Conservation (phyloP, 139 green algal genomes). For the Chlamydomonas schloesseri region DNA sequence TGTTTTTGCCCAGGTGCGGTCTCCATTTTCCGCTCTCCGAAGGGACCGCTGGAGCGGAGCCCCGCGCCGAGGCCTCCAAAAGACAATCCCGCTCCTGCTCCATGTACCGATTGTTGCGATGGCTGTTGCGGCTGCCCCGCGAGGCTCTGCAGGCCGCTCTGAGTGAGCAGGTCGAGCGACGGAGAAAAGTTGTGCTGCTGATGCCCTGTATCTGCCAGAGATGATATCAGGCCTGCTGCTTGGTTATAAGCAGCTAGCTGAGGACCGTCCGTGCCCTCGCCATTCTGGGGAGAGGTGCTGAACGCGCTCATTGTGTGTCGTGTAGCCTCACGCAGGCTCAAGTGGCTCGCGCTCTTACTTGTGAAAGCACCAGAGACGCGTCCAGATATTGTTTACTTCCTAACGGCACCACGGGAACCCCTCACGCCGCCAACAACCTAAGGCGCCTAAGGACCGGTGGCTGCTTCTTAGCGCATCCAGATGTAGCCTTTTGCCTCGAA, state of each 20-base stretch:
- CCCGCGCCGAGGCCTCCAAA: background rate
- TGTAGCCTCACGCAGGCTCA: no score
- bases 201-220: background rate
- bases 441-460: no score
- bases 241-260: slow-evolving; percentile 27
- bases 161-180: slow-evolving; percentile 15
- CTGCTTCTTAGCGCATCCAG: no score
- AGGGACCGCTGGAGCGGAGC: background rate
- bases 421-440: no score
- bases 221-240: slow-evolving; percentile 12
- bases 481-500: no score
- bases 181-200: background rate
- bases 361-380: no score
- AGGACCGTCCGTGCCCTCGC: slow-evolving; percentile 11
- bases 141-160: background rate
- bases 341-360: no score
- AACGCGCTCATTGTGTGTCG: background rate
- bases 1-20: slow-evolving; percentile 4
- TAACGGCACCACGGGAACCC: no score
- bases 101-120: background rate
- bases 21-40: background rate
- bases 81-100: background rate
- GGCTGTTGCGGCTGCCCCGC: slow-evolving; percentile 6
- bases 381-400: background rate
- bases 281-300: background rate